Evolutionary conservation across 2,329 filamentous ascomycete species (phyloP).

Genomic region (Grosmannia serpens): DNA sequence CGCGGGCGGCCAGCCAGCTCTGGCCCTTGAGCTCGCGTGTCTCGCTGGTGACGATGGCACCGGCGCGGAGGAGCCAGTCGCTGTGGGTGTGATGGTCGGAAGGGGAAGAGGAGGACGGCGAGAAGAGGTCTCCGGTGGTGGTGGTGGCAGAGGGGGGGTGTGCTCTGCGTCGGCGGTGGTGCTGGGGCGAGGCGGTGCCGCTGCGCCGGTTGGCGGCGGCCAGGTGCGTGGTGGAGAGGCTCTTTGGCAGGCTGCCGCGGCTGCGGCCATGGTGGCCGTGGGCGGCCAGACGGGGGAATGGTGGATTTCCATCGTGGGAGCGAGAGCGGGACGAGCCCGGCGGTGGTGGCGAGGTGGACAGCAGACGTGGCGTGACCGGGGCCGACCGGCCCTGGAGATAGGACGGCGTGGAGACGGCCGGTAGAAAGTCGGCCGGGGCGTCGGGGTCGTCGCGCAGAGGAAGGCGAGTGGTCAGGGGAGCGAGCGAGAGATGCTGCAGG

Average conservation of each 20-base stretch:
- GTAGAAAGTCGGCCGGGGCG: conserved; percentile 13
- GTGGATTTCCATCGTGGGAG: background rate
- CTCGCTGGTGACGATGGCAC: conserved; percentile 49
- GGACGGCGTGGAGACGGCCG: conserved; percentile 28
- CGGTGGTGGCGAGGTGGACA: conserved; percentile 42
- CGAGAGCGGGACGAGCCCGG: background rate
- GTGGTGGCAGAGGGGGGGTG: conserved; percentile 14
- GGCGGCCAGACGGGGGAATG: background rate
- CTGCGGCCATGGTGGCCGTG: background rate
- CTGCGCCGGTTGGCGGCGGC: conserved; percentile 10
- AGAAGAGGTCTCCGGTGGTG: conserved; percentile 2
- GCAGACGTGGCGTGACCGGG: conserved; percentile 51
- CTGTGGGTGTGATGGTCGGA: conserved; percentile 29
- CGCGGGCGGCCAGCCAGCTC: conserved; percentile 54
- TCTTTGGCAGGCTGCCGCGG: conserved; percentile 35
- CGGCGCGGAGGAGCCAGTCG: conserved; percentile 55
- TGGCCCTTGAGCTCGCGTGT: conserved; percentile 58
- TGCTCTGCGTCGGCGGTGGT: conserved; percentile 12
- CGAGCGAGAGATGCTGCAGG: conserved; percentile 49
- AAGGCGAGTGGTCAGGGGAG: conserved; percentile 51
- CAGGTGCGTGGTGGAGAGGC: conserved; percentile 52
- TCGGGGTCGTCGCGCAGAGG: conserved; percentile 41
- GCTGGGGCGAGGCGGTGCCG: conserved; percentile 5
- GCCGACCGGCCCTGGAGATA: conserved; percentile 53
- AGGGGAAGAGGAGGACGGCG: background rate